Evolutionary conservation across 2,329 filamentous ascomycete species (phyloP).

Genomic region (Monilinia fructigena): DNA sequence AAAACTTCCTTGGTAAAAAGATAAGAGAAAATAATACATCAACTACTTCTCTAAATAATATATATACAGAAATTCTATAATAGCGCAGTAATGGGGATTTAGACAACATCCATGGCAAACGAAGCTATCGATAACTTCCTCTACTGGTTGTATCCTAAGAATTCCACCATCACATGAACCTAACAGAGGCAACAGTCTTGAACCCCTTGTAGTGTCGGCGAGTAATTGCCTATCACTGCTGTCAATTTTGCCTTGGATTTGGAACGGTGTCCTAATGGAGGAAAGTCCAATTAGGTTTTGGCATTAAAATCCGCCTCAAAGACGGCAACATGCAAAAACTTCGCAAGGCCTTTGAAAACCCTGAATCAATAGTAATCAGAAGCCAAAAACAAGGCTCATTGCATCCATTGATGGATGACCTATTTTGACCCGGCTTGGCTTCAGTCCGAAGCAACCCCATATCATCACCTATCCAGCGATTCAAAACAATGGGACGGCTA

Average conservation of each 20-base stretch:
- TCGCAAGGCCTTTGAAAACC: neutral
- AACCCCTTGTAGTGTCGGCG: neutral
- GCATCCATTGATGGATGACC: slow-evolving; percentile 1
- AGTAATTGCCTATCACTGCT: neutral
- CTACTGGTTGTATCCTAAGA: neutral
- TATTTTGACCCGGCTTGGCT: neutral
- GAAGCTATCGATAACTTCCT: neutral
- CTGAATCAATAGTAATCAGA: neutral
- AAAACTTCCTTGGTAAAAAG: neutral
- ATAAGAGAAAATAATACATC: neutral
- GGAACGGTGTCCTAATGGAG: neutral
- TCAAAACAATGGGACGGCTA: neutral
- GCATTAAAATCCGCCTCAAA: neutral
- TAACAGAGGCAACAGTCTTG: neutral
- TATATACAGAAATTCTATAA: neutral
- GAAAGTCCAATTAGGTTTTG: neutral
- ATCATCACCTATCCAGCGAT: neutral
- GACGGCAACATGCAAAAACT: neutral
- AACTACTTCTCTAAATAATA: neutral
- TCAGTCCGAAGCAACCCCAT: neutral
- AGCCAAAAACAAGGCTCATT: neutral
- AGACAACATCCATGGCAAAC: neutral
- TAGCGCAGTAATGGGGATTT: neutral
- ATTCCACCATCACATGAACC: neutral
- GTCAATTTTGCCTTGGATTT: neutral